phyloP scores from a whole-genome alignment of 116 monocot genomes.

The Iris pallida region DNA sequence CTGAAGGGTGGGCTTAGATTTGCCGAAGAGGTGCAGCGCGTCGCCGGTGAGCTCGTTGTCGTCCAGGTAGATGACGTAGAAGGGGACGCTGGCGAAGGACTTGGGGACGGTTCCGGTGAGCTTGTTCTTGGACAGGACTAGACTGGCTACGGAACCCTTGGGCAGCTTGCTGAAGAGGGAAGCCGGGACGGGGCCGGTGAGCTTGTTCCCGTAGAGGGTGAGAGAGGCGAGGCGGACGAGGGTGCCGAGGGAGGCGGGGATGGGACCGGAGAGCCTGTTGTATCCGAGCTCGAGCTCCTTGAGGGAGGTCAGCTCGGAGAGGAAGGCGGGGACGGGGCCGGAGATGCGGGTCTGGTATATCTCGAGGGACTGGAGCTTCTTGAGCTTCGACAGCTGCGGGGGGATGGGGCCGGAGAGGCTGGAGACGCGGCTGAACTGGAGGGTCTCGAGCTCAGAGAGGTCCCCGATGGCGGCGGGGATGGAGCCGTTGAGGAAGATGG shows the following conservation, averaged over 20 bases:
- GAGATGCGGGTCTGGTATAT: slow-evolving; percentile 9
- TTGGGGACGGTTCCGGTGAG: slow-evolving; percentile 23
- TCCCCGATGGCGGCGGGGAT: slow-evolving; percentile 15
- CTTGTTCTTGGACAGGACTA: slow-evolving; percentile 23
- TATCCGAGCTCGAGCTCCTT: slow-evolving; percentile 6
- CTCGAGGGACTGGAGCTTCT: neutral
- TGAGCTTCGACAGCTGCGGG: slow-evolving; percentile 1
- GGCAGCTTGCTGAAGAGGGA: neutral
- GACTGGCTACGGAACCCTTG: slow-evolving; percentile 1
- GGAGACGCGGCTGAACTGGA: slow-evolving; percentile 4
- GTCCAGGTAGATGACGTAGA: neutral
- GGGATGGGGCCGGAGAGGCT: slow-evolving; percentile 15
- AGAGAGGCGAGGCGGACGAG: slow-evolving; percentile 6
- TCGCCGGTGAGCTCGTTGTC: slow-evolving; percentile 11
- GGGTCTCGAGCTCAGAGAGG: slow-evolving; percentile 8
- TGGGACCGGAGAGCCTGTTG: slow-evolving; percentile 10
- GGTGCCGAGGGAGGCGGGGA: slow-evolving; percentile 6
- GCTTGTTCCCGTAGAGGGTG: slow-evolving; percentile 8
- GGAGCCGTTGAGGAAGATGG: slow-evolving; percentile 7
- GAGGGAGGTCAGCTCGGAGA: slow-evolving; percentile 10
- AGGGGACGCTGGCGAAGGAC: slow-evolving; percentile 6
- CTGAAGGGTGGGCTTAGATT: neutral
- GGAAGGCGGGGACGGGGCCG: slow-evolving; percentile 10
- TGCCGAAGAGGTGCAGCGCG: slow-evolving; percentile 5
- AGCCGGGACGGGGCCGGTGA: slow-evolving; percentile 6